These are phyloP conservation scores for Ajuga reptans DNA, from an alignment of 305 asterid species.

Conservation along the genomic window DNA sequence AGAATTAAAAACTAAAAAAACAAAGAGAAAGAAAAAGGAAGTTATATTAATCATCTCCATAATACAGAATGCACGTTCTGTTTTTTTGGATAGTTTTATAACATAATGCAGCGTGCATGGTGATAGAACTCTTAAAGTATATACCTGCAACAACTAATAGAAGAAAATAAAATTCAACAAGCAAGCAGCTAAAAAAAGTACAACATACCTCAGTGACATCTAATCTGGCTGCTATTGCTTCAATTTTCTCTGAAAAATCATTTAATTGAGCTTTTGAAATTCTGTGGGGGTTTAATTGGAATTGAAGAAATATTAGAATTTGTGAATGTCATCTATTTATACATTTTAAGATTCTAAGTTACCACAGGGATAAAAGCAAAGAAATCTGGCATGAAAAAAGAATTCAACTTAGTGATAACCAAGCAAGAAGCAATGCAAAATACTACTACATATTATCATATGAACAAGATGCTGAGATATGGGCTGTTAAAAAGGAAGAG, in stretches of 20 bases:
- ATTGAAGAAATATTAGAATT: neutral
- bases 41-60: neutral
- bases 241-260: constrained; percentile 67
- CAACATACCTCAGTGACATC: constrained; percentile 43
- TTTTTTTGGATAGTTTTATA: neutral
- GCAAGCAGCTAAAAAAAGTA: neutral
- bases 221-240: constrained; percentile 65
- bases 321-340: neutral
- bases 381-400: neutral
- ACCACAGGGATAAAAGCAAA: neutral
- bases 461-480: neutral
- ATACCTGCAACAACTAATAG: neutral
- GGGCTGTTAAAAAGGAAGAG: neutral
- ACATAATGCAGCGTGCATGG: neutral
- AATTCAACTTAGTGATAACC: neutral
- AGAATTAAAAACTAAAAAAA: too few species aligned
- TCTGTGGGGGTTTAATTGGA: constrained; percentile 31
- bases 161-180: constrained; percentile 2
- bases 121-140: neutral
- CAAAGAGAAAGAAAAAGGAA: too few species aligned
- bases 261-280: constrained; percentile 60
- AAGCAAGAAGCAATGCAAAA: neutral
- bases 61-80: neutral
- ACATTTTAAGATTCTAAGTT: neutral
- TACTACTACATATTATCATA: neutral